A percentile compares a stretch with the other conserved stretches of the same genome.
phyloP scores from a whole-genome alignment of 2,329 filamentous ascomycete genomes.

The Chlorencoelia australis region DNA sequence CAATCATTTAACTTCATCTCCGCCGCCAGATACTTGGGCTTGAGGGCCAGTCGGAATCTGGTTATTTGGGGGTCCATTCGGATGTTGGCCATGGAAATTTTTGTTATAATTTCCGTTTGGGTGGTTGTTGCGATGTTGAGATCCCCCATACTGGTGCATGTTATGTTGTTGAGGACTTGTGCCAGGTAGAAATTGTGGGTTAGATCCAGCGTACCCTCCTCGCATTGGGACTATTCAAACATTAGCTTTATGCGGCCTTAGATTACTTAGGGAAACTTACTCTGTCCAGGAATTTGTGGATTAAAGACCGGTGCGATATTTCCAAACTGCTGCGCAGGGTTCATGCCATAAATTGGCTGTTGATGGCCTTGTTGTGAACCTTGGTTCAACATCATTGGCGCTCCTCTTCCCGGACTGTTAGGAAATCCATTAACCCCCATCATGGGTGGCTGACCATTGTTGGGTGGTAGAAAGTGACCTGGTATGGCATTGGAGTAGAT shows the following conservation, averaged over 20 bases:
- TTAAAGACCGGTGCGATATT: slow-evolving; percentile 47
- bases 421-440: slow-evolving; percentile 65
- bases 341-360: slow-evolving; percentile 53
- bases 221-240: slow-evolving; percentile 44
- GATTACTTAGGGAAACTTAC: too few species aligned
- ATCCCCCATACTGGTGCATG: slow-evolving; percentile 51
- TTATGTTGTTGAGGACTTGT: slow-evolving; percentile 53
- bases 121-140: slow-evolving; percentile 42
- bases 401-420: slow-evolving; percentile 73
- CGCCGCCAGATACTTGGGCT: slow-evolving; percentile 29
- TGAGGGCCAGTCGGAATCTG: slow-evolving; percentile 30
- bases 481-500: slow-evolving; percentile 69
- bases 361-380: slow-evolving; percentile 84
- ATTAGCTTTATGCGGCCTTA: too few species aligned
- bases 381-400: slow-evolving; percentile 91
- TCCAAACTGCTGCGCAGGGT: slow-evolving; percentile 51
- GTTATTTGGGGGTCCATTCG: slow-evolving; percentile 31
- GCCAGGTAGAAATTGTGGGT: slow-evolving; percentile 57
- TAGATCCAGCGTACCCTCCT: slow-evolving; percentile 49
- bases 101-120: slow-evolving; percentile 42
- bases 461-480: slow-evolving; percentile 52
- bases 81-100: slow-evolving; percentile 30
- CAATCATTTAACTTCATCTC: slow-evolving; percentile 40
- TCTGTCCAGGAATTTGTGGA: slow-evolving; percentile 61
- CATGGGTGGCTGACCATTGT: slow-evolving; percentile 42